Conservation (phyloP, 495 filamentous ascomycete species). For the Tuber borchii region DNA sequence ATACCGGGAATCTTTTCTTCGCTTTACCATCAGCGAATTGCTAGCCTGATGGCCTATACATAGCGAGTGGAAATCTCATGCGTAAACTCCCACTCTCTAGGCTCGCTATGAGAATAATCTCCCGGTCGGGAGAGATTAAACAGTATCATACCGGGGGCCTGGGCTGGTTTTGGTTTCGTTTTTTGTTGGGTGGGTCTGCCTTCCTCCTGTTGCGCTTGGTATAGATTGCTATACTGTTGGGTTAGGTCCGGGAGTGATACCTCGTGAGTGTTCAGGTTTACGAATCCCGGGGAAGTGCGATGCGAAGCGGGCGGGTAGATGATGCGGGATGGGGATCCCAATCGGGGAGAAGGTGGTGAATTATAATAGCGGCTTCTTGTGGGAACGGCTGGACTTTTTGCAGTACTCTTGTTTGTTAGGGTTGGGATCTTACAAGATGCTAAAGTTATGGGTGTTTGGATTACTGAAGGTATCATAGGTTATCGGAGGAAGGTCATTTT, state of each 20-base stretch:
- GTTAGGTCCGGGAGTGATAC: background rate
- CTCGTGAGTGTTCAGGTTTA: background rate
- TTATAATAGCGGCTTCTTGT: background rate
- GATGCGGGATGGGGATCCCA: background rate
- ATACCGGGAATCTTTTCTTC: background rate
- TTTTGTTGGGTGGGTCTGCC: background rate
- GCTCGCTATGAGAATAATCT: background rate
- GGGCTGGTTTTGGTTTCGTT: background rate
- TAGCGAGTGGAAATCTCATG: background rate
- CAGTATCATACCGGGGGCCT: background rate
- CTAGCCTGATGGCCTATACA: background rate
- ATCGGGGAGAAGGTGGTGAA: background rate
- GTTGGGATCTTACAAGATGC: background rate
- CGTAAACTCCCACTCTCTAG: background rate
- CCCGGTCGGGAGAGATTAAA: background rate
- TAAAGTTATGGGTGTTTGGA: background rate
- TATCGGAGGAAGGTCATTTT: background rate
- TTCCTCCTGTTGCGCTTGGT: background rate
- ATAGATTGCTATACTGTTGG: background rate
- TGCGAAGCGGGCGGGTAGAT: background rate
- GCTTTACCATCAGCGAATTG: too few relatives aligned
- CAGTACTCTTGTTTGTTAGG: background rate
- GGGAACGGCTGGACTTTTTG: background rate
- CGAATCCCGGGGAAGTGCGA: background rate
- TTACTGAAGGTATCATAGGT: background rate